Percentiles rank a stretch among this genome's conserved stretches.
Conservation (phyloP, 2,329 filamentous ascomycete genomes). For the Alternaria rosae region DNA sequence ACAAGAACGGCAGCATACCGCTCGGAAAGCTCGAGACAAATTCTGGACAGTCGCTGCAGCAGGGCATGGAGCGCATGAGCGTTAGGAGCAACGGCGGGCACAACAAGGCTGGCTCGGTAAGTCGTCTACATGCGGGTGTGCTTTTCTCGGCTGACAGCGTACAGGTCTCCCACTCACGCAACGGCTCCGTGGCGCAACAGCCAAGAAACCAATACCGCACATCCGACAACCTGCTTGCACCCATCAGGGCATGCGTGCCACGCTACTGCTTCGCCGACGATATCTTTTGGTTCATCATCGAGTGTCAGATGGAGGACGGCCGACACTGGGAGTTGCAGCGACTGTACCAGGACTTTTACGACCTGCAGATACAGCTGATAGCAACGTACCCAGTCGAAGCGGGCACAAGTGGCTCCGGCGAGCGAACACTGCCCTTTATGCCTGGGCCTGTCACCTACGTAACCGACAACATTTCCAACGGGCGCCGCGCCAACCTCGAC, state of each 20-base stretch:
- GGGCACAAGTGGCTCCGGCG: constrained; percentile 76
- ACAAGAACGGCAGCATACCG: constrained; percentile 98
- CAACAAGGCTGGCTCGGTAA: constrained; percentile 40
- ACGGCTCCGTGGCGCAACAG: constrained; percentile 48
- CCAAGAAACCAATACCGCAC: constrained; percentile 48
- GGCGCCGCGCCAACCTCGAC: constrained; percentile 88
- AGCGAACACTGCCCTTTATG: constrained; percentile 93
- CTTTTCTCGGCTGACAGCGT: constrained; percentile 17
- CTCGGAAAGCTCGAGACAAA: constrained; percentile 81
- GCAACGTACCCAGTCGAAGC: constrained; percentile 92
- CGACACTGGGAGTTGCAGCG: constrained; percentile 91
- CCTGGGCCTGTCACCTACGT: constrained; percentile 97
- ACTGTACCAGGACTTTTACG: constrained; percentile 98
- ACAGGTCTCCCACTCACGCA: constrained; percentile 45
- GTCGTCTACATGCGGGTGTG: constrained; percentile 16
- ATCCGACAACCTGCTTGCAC: constrained; percentile 67
- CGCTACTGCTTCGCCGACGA: constrained; percentile 96
- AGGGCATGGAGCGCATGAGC: constrained; percentile 78
- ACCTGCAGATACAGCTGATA: constrained; percentile 94
- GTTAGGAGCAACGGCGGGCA: constrained; percentile 54
- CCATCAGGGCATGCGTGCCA: constrained; percentile 83
- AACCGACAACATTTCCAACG: constrained; percentile 96
- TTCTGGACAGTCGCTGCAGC: constrained; percentile 59
- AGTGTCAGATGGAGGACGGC: constrained; percentile 88
- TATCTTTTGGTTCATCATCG: constrained; percentile 98